These are phyloP conservation scores for Microthlaspi erraticum DNA, from an alignment of 345 rosid species.

Conservation along the genomic window DNA sequence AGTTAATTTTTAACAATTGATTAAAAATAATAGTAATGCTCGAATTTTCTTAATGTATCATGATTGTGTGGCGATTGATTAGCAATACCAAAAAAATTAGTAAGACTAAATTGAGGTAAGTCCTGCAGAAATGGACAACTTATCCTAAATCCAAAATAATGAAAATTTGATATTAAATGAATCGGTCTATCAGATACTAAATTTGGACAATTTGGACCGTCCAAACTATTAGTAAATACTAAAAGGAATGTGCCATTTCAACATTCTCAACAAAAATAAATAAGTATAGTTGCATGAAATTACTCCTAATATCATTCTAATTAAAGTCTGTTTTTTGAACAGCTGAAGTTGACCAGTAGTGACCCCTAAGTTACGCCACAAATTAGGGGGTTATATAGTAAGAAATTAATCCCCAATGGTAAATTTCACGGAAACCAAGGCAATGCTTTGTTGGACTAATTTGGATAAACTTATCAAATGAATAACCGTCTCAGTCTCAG, in stretches of 20 bases:
- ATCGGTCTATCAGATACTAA: no score
- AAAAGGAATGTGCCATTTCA: not conserved
- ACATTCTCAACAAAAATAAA: not conserved
- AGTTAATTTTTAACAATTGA: slow-evolving; percentile 23
- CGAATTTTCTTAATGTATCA: not conserved
- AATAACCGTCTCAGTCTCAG: no score
- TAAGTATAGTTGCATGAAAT: not conserved
- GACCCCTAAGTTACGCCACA: slow-evolving; percentile 31
- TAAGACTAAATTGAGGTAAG: not conserved
- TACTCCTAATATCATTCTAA: not conserved
- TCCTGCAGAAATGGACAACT: not conserved
- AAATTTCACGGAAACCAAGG: not conserved
- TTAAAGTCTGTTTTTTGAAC: not conserved
- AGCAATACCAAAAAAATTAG: slow-evolving; percentile 1
- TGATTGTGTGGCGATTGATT: slow-evolving; percentile 26
- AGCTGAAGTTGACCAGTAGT: not conserved
- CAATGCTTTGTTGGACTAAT: slow-evolving; percentile 2
- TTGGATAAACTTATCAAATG: not conserved
- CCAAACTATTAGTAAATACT: not conserved
- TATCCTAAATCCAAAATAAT: not conserved
- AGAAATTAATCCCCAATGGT: slow-evolving; percentile 2
- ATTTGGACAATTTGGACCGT: not conserved
- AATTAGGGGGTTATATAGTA: not conserved
- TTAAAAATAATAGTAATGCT: slow-evolving; percentile 19
- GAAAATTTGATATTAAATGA: no score